Base-by-base conservation (phyloP, 2,329 filamentous ascomycete species). In the Periglandula ipomoeae region DNA sequence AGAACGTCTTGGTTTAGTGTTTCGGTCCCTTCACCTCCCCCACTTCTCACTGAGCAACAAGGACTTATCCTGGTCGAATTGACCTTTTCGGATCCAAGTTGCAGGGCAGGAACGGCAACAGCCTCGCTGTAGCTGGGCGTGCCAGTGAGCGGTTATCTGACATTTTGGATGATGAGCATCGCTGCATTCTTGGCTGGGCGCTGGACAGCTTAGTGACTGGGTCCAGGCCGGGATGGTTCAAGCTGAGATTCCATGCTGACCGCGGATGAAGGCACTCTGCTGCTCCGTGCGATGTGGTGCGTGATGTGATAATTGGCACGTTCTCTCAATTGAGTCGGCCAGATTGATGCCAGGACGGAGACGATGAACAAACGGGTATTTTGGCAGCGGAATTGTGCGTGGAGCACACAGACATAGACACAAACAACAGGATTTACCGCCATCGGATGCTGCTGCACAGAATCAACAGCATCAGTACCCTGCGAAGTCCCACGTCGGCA, bases 31-130 rank as follows among this genome's bases (percentile, higher is more conserved):
- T 39, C 35, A 39, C 37, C 34, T 30, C 44, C 47, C 17, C 50
- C 50, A 47, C 47, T 44, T 20, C 39, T 46, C 22, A 48, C 50
- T 44, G 50, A 46, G 50, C 46, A 51, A 51, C 50, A 22, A 44
- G 24, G 30, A 49, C 23, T 23, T 8, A 17, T 10, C n/a, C 44
- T 24, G 13, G 40, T 17, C 24, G 20, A 19, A 43, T n/a, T 9
- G 24, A 27, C 22, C 17, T 7, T 17, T 15, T 27, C 10, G 26
- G 22, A 32, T 17, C 20, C 17, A 43, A 17, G 17, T 34, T 42
- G 46, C 37, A 42, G 26, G 37, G 46, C 40, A 26, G 40, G n/a
- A 32, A 32, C 7, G 11, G 30, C 30, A 4, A 15, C 30, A 13
- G 30, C 30, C 30, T 32, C 30, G 30, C 3, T 30, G 27, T 30